phyloP scores from a whole-genome alignment of 108 stramenopile genomes.

The Cyclotella choctawhatcheeana region DNA sequence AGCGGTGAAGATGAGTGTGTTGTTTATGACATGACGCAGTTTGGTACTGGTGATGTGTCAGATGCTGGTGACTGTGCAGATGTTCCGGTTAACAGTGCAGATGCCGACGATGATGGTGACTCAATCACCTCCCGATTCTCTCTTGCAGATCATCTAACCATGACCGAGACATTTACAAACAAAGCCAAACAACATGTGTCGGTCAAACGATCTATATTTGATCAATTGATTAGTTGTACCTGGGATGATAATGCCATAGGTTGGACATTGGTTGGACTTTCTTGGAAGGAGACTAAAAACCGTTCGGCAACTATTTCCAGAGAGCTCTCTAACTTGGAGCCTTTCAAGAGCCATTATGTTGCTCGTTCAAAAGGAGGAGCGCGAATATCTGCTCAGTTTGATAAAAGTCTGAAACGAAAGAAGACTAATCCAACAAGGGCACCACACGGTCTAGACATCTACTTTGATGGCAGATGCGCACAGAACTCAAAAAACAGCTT shows the following conservation, averaged over 20 bases:
- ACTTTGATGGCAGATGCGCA: neutral
- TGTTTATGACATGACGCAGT: no score
- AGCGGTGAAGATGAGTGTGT: neutral
- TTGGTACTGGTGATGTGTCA: neutral
- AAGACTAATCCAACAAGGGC: neutral
- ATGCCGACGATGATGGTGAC: no score
- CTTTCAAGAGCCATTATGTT: neutral
- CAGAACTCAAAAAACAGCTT: neutral
- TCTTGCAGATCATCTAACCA: no score
- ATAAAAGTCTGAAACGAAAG: neutral
- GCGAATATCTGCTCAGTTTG: neutral
- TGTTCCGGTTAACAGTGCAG: no score
- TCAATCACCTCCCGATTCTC: no score
- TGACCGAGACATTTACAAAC: no score
- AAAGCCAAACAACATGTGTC: no score
- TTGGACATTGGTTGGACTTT: no score
- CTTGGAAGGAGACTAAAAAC: neutral
- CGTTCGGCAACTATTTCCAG: neutral
- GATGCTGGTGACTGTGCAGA: no score
- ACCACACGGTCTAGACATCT: neutral
- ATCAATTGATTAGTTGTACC: no score
- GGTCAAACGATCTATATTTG: no score
- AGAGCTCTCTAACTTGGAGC: neutral
- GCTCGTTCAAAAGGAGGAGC: neutral
- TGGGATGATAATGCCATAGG: no score